These are phyloP conservation scores for Lentithecium fluviatile DNA, from an alignment of 495 filamentous ascomycete species.

Conservation along the genomic window DNA sequence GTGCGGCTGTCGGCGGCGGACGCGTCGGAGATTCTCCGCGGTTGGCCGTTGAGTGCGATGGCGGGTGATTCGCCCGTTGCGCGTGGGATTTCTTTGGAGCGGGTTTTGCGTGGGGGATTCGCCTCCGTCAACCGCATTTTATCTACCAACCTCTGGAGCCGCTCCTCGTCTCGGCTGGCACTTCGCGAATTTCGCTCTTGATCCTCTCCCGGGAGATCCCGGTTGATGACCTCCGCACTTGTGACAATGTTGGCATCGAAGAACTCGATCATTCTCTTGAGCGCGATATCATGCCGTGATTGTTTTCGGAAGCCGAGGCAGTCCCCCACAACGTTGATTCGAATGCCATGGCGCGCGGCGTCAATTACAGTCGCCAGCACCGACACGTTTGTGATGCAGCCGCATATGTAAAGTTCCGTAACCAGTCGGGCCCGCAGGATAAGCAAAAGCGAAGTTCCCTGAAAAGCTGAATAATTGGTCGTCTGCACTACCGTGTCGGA, in stretches of 20 bases:
- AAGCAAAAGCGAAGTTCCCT: constrained; percentile 66
- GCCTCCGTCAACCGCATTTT: constrained; percentile 13
- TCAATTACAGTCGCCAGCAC: constrained; percentile 92
- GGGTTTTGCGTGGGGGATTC: constrained; percentile 1
- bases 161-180: constrained; percentile 13
- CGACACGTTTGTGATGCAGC: constrained; percentile 82
- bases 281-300: constrained; percentile 68
- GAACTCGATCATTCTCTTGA: constrained; percentile 72
- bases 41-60: constrained; percentile 19
- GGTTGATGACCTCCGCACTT: constrained; percentile 57
- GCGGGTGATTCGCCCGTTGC: constrained; percentile 7
- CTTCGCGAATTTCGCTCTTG: neutral
- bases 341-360: constrained; percentile 81
- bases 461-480: constrained; percentile 85
- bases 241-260: constrained; percentile 68
- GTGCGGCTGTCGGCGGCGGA: constrained; percentile 20
- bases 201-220: neutral
- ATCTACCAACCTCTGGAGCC: constrained; percentile 17
- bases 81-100: constrained; percentile 1
- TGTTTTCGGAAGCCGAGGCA: constrained; percentile 81
- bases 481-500: constrained; percentile 72
- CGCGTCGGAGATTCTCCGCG: constrained; percentile 20
- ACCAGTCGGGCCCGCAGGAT: constrained; percentile 73
- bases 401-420: constrained; percentile 89
- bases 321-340: constrained; percentile 81